phyloP scores from a whole-genome alignment of 768 basidiomycete species.

The Amyloporia xantha region DNA sequence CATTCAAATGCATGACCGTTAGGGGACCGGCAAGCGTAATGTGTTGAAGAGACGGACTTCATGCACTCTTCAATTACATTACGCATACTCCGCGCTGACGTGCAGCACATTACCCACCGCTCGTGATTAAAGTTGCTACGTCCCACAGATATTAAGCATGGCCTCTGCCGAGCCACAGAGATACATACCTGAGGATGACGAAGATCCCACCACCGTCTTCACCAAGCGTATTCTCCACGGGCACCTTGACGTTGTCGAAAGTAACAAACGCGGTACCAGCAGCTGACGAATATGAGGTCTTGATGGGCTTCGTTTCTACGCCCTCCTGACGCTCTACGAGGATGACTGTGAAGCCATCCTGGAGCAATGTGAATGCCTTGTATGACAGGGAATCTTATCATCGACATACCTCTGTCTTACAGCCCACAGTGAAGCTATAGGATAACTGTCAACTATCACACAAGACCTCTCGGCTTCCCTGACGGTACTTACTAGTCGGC shows the following conservation, averaged over 20 bases:
- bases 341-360: constrained; percentile 72
- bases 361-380: constrained; percentile 26
- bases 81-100: constrained; percentile 58
- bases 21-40: neutral
- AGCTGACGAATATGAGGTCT: constrained; percentile 79
- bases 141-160: neutral
- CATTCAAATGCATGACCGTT: neutral
- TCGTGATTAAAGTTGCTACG: constrained; percentile 88
- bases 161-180: too few species aligned
- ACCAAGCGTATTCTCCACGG: constrained; percentile 82
- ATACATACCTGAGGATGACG: constrained; percentile 43
- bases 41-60: constrained; percentile 46
- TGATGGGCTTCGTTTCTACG: constrained; percentile 78
- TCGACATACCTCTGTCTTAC: constrained; percentile 45
- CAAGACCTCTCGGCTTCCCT: too few species aligned
- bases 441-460: neutral
- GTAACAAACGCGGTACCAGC: constrained; percentile 84
- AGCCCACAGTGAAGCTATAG: constrained; percentile 60
- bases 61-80: constrained; percentile 75
- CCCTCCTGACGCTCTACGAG: constrained; percentile 80
- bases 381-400: constrained; percentile 16
- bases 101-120: constrained; percentile 86
- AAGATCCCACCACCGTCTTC: constrained; percentile 69
- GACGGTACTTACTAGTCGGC: constrained; percentile 33
- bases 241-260: constrained; percentile 80